These are phyloP conservation scores for Phyllosticta citribraziliensis DNA, from an alignment of 2,329 filamentous ascomycete species.

Conservation along the genomic window DNA sequence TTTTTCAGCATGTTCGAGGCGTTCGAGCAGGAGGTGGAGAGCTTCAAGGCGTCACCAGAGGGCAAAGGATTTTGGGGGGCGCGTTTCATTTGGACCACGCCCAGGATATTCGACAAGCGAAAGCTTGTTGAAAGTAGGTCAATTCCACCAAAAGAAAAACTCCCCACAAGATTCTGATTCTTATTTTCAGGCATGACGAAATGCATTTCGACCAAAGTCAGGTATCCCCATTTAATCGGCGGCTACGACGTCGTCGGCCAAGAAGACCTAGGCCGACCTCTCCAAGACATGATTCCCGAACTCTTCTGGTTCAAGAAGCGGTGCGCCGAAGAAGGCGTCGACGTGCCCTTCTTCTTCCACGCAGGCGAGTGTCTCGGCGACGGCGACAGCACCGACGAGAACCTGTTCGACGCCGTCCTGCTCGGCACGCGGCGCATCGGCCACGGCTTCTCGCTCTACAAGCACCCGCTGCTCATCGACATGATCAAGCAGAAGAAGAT, in stretches of 20 bases:
- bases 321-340: conserved; percentile 65
- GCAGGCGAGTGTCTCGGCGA: conserved; percentile 76
- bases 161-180: background rate
- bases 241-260: conserved; percentile 88
- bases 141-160: background rate
- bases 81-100: conserved; percentile 73
- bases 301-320: conserved; percentile 90
- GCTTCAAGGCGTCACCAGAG: conserved; percentile 61
- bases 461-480: conserved; percentile 81
- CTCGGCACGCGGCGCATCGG: conserved; percentile 83
- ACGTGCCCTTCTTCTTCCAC: conserved; percentile 93
- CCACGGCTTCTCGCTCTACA: conserved; percentile 79
- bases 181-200: conserved; percentile 58
- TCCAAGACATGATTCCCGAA: conserved; percentile 69
- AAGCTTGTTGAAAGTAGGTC: conserved; percentile 53
- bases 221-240: conserved; percentile 68
- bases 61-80: conserved; percentile 76
- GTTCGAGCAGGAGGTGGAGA: conserved; percentile 66
- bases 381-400: conserved; percentile 66
- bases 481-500: conserved; percentile 85
- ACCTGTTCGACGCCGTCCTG: conserved; percentile 81
- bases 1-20: conserved; percentile 61
- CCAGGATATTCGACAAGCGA: conserved; percentile 55
- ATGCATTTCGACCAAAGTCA: conserved; percentile 72
- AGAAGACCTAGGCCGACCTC: conserved; percentile 68